Conservation (phyloP, 108 stramenopile genomes). For the Chaetoceros muelleri region DNA sequence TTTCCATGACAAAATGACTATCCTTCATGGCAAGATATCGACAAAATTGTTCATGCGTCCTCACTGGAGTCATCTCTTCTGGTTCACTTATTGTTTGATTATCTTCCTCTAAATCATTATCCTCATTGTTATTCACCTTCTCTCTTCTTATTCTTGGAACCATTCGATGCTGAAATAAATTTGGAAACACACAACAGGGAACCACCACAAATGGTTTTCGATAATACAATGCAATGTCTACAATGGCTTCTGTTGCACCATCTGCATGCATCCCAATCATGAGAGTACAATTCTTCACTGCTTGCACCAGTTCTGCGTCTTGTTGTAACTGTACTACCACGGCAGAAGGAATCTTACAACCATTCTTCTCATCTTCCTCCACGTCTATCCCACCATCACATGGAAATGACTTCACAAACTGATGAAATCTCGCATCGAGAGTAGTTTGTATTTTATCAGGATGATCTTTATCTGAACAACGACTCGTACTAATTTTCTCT, state of each 20-base stretch:
- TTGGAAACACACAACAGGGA: conserved; percentile 84
- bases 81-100: conserved; percentile 3
- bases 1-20: conserved; percentile 13
- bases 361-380: background rate
- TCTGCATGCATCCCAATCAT: conserved; percentile 79
- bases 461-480: background rate
- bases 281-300: conserved; percentile 35
- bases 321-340: background rate
- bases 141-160: background rate
- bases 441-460: background rate
- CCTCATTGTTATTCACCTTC: background rate
- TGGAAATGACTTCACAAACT: background rate
- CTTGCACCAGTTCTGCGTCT: conserved; percentile 7
- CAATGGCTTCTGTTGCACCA: conserved; percentile 81
- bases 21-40: conserved; percentile 41
- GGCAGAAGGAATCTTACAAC: no score
- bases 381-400: background rate
- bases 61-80: conserved; percentile 37
- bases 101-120: conserved; percentile 1
- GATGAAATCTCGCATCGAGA: background rate
- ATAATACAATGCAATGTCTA: conserved; percentile 59
- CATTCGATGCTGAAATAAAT: conserved; percentile 34
- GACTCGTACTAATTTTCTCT: conserved; percentile 8
- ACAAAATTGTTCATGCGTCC: conserved; percentile 77
- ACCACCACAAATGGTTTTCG: conserved; percentile 75